Base-by-base conservation (phyloP, 2,329 filamentous ascomycete species). In the Rugonectria rugulosa region DNA sequence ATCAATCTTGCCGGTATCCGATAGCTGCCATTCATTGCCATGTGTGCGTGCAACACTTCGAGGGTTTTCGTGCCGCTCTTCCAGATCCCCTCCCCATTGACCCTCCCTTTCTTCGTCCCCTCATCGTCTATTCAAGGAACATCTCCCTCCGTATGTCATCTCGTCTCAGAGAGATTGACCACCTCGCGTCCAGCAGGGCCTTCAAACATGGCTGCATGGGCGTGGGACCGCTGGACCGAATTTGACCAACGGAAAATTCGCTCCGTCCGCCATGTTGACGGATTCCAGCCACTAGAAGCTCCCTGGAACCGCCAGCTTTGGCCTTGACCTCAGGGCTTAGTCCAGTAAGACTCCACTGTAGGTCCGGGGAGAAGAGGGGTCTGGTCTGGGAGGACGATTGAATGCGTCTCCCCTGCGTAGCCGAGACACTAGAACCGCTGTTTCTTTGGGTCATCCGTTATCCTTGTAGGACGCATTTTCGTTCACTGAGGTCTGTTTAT, bases 191-290 rank as follows among this genome's bases (percentile, higher is more conserved):
- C 38, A 10, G 37, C 57, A 58, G 41, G 55, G 51, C 40, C 20
- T 41, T 61, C 56, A 59, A 53, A 60, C 54, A 46, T 14, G 19
- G 21, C 27, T 40, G 31, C 31, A 36, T 23, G 53, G 29, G 23
- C 23, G 43, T 26, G 38, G 46, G 34, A 49, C 42, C 44, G 36
- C 31, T 29, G 37, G 15, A 32, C 17, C 14, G 5, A 36, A 19
- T 23, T 44, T 55, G 46, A 37, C 56, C 58, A 61, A 23, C 60
- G 60, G 58, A 62, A 55, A 62, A 61, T 48, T 62, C 52, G 43
- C 27, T 37, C 51, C 44, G 40, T 36, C 34, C 46, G 45, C 57
- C 59, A 51, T 43, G 23, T 29, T 11, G 48, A 36, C 57, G 46
- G 37, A n/a, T n/a, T 38, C 15, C 27, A 23, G 55, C 19, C 57